Evolutionary conservation across 1,139 yeast genomes (phyloP), one percentile per base, ranked within the genome.

Genomic region (Saccharomyces pastorianus): DNA sequence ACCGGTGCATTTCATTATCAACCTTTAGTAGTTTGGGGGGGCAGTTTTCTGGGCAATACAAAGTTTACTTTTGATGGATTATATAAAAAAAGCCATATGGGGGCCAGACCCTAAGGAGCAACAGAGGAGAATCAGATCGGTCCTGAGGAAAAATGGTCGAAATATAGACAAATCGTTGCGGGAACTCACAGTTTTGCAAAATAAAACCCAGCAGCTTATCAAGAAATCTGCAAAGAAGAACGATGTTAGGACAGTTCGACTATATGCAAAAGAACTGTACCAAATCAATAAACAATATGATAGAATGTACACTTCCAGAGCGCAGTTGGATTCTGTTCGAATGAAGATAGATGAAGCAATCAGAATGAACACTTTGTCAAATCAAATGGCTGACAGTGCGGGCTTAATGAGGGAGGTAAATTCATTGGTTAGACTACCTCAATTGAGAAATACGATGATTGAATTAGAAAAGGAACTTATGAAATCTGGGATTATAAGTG

Each of bases 31-130:
- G 20, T 34, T 44, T n/a, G 17, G 13, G 41, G 41, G 13, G n/a
- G 17, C 23, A 20, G 8, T 20, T 38, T 38, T 38, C 25, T 17
- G n/a, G 20, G 26, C 3, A 38, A 13, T 20, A 29, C n/a, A 29
- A 29, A 38, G 20, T 38, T 5, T 38, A 20, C 6, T 20, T 4
- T 38, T 9, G 20, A 85, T 86, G 93, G 88, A 86, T 61, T 82
- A 75, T 64, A 72, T 91, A 48, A 90, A 88, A 73, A 83, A 84
- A 67, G 88, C 91, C 8, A 83, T 91, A 52, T 91, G 95, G 84
- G 99, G 98, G 1, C 96, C 96, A 0, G 96, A 90, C 69, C 96
- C 97, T 49, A 85, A 85, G 65, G 98, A 93, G 66, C 97, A 89
- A 82, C 88, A 86, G 77, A 78, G 96, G 55, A 87, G 84, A 65